Evolutionary conservation across 192 early-diverging fungal species (phyloP), one percentile per base, ranked within the genome.

Genomic region (Umbelopsis vinacea): DNA sequence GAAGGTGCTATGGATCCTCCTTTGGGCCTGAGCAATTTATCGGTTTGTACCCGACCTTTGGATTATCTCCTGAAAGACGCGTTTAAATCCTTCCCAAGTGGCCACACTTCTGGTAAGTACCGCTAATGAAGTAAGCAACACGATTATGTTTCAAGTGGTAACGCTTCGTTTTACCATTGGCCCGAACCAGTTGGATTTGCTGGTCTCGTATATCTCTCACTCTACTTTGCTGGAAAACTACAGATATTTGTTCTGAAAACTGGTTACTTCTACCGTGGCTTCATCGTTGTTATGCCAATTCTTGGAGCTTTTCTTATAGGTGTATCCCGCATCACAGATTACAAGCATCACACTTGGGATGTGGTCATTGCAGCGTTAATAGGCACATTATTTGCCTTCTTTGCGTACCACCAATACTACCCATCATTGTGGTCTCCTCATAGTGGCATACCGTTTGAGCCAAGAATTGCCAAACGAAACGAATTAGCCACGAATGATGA

Each of bases 61-160:
- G 47, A 67, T 52, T 77, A 72, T 15, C 37, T 88, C 0, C 78
- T 97, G 48, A 68, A 55, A 66, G 92, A 96, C 68, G 95, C 94
- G 14, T 90, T 93, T 74, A 92, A 91, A 81, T 90, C 88, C 70
- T 98, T 97, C 74, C 92, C 92, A 14, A 92, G 90, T 6, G 97
- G 97, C 4, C 97, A 98, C 78, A 85, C 97, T 5, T 92, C 91
- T 35, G 88, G 88, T 82, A 79, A 72, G 73, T 84, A 37, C 55
- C 11, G 6, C 26, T 14, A 7, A 4, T 23, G 23, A 57, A 21
- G 54, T 24, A 6, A 12, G 0, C 10, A 57, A 29, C 10, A 1
- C 15, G 9, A 11, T 15, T 12, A 29, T 11, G 1, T 26, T 57
- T 14, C 26, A 7, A 29, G 6, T 29, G 5, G 12, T 57, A 57